phyloP scores from a whole-genome alignment of 2,329 filamentous ascomycete species.

The Monilinia fructigena region DNA sequence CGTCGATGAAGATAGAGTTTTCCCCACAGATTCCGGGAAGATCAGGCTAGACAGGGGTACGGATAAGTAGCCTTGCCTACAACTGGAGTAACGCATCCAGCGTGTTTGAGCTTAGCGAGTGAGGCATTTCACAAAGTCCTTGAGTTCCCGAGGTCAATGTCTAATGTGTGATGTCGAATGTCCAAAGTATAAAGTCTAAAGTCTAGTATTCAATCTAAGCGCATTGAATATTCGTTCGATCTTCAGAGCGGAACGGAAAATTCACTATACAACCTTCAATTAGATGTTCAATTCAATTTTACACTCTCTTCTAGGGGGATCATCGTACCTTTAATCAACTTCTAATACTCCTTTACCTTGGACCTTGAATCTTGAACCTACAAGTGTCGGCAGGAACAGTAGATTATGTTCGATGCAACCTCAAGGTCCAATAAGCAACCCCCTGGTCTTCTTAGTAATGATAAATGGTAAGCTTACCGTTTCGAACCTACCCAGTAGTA shows the following conservation, averaged over 20 bases:
- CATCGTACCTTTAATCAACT: background rate
- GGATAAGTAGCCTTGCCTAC: background rate
- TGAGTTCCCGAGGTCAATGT: no score
- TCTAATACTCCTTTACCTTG: background rate
- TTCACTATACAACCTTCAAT: background rate
- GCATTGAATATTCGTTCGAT: no score
- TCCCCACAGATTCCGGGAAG: constrained; percentile 18
- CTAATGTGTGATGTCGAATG: no score
- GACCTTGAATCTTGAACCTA: background rate
- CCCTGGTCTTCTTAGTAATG: background rate
- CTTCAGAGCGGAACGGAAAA: background rate
- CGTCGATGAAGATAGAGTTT: constrained; percentile 7
- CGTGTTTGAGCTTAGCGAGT: no score
- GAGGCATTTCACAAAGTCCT: no score
- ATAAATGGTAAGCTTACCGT: constrained; percentile 1
- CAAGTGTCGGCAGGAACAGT: background rate
- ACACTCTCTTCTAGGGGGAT: no score
- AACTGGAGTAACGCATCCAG: no score
- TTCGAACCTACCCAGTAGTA: background rate
- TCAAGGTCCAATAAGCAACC: background rate
- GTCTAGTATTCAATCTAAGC: no score
- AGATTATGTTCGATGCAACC: background rate
- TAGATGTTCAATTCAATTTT: no score
- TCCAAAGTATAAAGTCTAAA: no score
- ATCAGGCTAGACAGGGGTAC: constrained; percentile 8